phyloP scores from a whole-genome alignment of 495 filamentous ascomycete species.

The Penicillium canariense region DNA sequence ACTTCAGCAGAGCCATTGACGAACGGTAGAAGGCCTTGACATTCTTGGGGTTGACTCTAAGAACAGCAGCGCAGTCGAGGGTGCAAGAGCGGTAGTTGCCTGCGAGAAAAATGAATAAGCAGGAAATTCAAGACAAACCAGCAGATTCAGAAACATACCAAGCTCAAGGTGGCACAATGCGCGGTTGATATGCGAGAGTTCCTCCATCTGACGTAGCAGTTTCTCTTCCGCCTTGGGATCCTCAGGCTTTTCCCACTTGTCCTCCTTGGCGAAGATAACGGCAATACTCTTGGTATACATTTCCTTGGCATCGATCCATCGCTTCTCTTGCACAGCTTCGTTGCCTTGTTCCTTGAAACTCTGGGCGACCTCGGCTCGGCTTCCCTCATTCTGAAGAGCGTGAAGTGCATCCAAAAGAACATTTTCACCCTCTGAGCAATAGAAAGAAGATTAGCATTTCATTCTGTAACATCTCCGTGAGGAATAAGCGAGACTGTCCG shows the following conservation, averaged over 20 bases:
- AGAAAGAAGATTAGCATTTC: background rate
- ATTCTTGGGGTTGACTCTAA: conserved; percentile 73
- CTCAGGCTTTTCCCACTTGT: conserved; percentile 48
- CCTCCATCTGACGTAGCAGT: conserved; percentile 59
- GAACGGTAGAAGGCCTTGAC: conserved; percentile 89
- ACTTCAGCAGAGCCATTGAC: conserved; percentile 66
- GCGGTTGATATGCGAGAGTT: conserved; percentile 79
- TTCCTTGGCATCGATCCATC: conserved; percentile 82
- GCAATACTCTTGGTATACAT: conserved; percentile 84
- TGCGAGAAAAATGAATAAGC: conserved; percentile 22
- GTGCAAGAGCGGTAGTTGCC: conserved; percentile 84
- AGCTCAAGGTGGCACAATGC: conserved; percentile 81
- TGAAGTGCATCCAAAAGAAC: conserved; percentile 78
- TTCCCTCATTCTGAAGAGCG: conserved; percentile 90
- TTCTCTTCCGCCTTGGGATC: conserved; percentile 53
- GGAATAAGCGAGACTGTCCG: background rate
- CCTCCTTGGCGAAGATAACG: conserved; percentile 59
- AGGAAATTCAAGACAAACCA: too few species aligned
- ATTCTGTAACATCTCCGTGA: background rate
- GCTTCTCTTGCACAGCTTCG: conserved; percentile 70
- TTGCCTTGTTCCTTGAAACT: conserved; percentile 89
- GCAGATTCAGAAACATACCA: conserved; percentile 41
- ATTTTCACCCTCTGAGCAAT: conserved; percentile 58
- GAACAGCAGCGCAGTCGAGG: conserved; percentile 74
- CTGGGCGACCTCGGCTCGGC: conserved; percentile 70